A percentile compares a stretch with the other conserved stretches of the same genome.
Evolutionary conservation across 805 yeast genomes (phyloP).

Genomic region (Saturnispora kantuleensis): DNA sequence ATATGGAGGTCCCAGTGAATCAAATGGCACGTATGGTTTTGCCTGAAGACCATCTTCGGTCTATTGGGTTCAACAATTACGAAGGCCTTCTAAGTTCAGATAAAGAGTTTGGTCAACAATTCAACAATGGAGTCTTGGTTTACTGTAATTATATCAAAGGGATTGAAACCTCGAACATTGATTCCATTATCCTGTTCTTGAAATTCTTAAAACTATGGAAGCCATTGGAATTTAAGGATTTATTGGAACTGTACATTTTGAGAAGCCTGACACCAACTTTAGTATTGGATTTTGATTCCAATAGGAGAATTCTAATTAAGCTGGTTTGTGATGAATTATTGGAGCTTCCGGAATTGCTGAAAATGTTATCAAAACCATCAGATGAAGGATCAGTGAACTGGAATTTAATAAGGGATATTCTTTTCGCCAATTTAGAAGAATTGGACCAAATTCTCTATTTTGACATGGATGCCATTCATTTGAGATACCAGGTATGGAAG

Average conservation of each 20-base stretch:
- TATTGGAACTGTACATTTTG: slow-evolving; percentile 19
- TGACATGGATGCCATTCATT: slow-evolving; percentile 13
- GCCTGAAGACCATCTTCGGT: slow-evolving; percentile 13
- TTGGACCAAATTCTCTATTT: slow-evolving; percentile 10
- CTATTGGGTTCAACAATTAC: slow-evolving; percentile 20
- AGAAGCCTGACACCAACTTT: slow-evolving; percentile 24
- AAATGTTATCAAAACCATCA: slow-evolving; percentile 15
- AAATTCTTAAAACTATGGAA: slow-evolving; percentile 31
- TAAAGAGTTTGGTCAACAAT: slow-evolving; percentile 19
- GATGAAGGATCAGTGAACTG: no score
- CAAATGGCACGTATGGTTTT: slow-evolving; percentile 9
- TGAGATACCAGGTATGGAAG: slow-evolving; percentile 12
- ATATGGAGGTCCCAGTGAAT: not conserved
- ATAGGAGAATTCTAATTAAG: slow-evolving; percentile 29
- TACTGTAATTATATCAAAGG: slow-evolving; percentile 21
- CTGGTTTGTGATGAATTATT: slow-evolving; percentile 31
- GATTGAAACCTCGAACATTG: slow-evolving; percentile 10
- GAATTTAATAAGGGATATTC: slow-evolving; percentile 18
- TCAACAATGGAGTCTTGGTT: slow-evolving; percentile 18
- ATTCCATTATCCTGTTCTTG: slow-evolving; percentile 13
- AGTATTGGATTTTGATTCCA: slow-evolving; percentile 27
- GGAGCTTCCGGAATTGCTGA: slow-evolving; percentile 26
- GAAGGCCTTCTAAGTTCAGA: slow-evolving; percentile 25
- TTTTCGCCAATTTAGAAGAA: slow-evolving; percentile 15
- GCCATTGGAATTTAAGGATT: slow-evolving; percentile 22